Evolutionary conservation across 768 basidiomycete species (phyloP).

Genomic region (Lactifluus pinguis): DNA sequence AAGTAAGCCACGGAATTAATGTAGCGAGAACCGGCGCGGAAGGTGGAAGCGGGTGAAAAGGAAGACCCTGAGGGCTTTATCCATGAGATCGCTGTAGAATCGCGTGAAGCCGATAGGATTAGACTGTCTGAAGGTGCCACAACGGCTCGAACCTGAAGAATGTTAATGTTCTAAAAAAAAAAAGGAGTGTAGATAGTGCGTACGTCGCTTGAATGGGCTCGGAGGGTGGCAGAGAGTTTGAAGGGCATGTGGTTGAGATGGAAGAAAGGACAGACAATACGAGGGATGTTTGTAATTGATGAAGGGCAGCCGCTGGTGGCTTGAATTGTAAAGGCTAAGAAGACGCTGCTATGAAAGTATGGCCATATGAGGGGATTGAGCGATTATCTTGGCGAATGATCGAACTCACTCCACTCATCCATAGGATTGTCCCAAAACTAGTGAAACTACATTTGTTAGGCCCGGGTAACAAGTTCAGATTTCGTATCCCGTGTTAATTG

Average conservation of each 20-base stretch:
- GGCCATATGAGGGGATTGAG: background rate
- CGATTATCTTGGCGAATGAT: background rate
- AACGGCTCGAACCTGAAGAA: constrained; percentile 72
- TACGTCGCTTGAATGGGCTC: constrained; percentile 68
- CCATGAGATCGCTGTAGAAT: constrained; percentile 88
- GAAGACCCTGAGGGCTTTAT: constrained; percentile 39
- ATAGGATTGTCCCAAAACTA: background rate
- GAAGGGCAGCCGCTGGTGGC: background rate
- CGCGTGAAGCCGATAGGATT: constrained; percentile 85
- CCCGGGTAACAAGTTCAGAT: no score
- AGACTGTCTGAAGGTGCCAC: constrained; percentile 66
- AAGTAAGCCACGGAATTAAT: constrained; percentile 79
- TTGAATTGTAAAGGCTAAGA: constrained; percentile 4
- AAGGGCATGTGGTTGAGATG: constrained; percentile 43
- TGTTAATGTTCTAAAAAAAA: constrained; percentile 23
- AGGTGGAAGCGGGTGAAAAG: constrained; percentile 47
- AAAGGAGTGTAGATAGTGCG: constrained; percentile 22
- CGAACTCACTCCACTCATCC: background rate
- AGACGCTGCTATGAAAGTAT: background rate
- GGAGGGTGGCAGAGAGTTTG: constrained; percentile 66
- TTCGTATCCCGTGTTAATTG: background rate
- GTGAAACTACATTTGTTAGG: no score
- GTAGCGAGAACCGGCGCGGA: constrained; percentile 61
- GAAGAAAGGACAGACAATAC: constrained; percentile 11
- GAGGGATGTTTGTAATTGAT: constrained; percentile 12